Percentiles rank a stretch among this genome's conserved stretches.
Conservation (phyloP, 345 rosid species). For the Eucalyptus marginata region DNA sequence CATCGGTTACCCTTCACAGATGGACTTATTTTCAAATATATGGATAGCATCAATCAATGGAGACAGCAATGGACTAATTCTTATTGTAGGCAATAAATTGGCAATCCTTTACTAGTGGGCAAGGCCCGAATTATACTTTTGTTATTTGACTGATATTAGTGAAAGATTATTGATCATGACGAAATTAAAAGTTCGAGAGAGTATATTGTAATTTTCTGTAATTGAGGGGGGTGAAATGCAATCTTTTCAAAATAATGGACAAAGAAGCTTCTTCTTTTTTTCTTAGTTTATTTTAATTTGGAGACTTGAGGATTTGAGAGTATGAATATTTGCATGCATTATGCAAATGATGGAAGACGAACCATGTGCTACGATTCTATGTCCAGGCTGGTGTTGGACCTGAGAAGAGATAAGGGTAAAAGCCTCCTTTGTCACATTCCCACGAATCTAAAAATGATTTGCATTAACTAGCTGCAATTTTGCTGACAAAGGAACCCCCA, state of each 20-base stretch:
- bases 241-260: neutral
- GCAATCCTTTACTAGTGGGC: neutral
- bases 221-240: neutral
- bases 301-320: neutral
- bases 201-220: neutral
- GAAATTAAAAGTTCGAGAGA: neutral
- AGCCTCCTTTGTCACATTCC: neutral
- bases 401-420: neutral
- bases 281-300: neutral
- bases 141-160: neutral
- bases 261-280: neutral
- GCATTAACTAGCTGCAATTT: neutral
- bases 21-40: neutral
- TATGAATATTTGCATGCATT: neutral
- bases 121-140: neutral
- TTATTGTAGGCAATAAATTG: neutral
- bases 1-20: neutral
- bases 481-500: neutral
- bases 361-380: neutral
- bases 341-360: neutral
- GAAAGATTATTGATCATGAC: accelerated
- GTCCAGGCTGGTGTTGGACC: neutral
- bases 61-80: neutral
- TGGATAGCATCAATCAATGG: neutral
- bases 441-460: neutral